A percentile compares a stretch with the other conserved stretches of the same genome.
These are phyloP conservation scores for Lyophyllum atratum DNA, from an alignment of 768 basidiomycete species.

Conservation along the genomic window DNA sequence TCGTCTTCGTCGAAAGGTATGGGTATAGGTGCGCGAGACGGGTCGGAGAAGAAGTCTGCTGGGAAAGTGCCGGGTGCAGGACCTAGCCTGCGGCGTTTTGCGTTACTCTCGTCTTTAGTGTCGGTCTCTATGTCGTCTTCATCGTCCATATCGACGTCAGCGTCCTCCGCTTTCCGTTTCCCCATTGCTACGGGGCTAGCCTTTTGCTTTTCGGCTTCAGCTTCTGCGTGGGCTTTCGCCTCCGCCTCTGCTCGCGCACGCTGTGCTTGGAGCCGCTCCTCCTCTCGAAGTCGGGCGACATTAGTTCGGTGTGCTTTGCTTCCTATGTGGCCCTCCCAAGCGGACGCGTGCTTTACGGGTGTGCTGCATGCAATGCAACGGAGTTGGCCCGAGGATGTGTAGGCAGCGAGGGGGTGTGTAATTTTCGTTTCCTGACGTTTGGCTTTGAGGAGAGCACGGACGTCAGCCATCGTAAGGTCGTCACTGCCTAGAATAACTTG, in stretches of 20 bases:
- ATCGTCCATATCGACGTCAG: constrained; percentile 11
- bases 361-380: constrained; percentile 67
- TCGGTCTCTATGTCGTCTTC: constrained; percentile 21
- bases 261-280: constrained; percentile 41
- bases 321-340: constrained; percentile 87
- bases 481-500: not conserved
- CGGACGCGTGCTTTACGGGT: constrained; percentile 70
- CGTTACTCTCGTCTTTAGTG: constrained; percentile 21
- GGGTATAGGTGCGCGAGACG: constrained; percentile 48
- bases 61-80: constrained; percentile 46
- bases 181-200: constrained; percentile 11
- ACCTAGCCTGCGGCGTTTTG: constrained; percentile 17
- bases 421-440: constrained; percentile 77
- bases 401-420: constrained; percentile 72
- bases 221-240: constrained; percentile 27
- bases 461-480: constrained; percentile 64
- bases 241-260: constrained; percentile 35
- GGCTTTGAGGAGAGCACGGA: constrained; percentile 79
- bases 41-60: constrained; percentile 81
- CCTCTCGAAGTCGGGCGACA: constrained; percentile 58
- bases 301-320: constrained; percentile 78
- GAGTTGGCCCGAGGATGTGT: constrained; percentile 65
- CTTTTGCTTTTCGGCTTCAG: constrained; percentile 13
- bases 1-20: constrained; percentile 37
- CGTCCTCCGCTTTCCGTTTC: constrained; percentile 31